Evolutionary conservation across 345 rosid species (phyloP), one percentile per base, ranked within the genome.

Genomic region (Eucalyptus brandiana): DNA sequence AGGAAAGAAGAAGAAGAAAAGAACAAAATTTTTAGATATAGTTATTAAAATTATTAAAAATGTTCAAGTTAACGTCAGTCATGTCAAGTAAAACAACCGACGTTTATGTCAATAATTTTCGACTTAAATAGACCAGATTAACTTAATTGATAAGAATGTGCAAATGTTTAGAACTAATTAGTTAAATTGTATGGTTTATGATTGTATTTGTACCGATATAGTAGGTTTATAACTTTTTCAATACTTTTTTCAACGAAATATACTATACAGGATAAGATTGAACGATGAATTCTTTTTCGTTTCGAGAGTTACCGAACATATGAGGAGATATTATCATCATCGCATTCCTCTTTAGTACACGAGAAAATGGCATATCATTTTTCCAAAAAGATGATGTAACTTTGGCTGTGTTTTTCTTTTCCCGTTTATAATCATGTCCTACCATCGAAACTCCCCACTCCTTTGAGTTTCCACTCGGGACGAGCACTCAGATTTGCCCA

Each of bases 91-190:
- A 24, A 0, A 24, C 3, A 11, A 23, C 0, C 2, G 3, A 2
- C 0, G 0, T 56, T 24, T 24, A 56, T 23, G 1, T 2, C 0
- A 9, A 0, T 56, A 30, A 56, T 56, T 23, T 56, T 2, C 0
- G 1, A 26, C 30, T 56, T 23, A 56, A 56, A 56, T 23, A 24
- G 0, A 56, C 6, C 0, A 9, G 0, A 56, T 56, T 24, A 23
- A 56, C 30, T 56, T 2, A 56, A 56, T 10, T 5, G 62, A 3
- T 56, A 56, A 10, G 0, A 26, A 24, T 56, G 2, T 23, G 30
- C 6, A 56, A 56, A 23, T 23, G 1, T 10, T 56, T 24, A 56
- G 0, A 11, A 5, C 30, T 56, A 56, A 24, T 56, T 24, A 56
- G 12, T 56, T 0, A 5, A 56, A 56, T 56, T 26, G 1, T 10